Evolutionary conservation across 177 flowering plant genomes (phyloP), one percentile per base, ranked within the genome.

Genomic region (Vitis hybrid): DNA sequence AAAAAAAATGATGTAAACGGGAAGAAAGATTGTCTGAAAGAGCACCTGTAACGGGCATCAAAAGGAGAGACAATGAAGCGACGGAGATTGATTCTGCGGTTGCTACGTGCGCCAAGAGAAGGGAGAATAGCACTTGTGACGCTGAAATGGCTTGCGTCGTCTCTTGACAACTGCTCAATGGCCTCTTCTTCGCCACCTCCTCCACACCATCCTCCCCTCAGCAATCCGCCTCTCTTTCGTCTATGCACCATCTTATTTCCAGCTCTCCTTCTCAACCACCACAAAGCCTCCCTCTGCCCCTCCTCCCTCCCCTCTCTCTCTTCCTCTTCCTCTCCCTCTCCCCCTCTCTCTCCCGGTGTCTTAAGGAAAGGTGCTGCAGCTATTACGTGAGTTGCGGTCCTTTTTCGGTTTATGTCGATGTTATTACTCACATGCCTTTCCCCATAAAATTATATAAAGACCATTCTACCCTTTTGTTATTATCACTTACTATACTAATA

Each of bases 21-120:
- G n/a, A 40, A 11, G 60, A 45, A 18, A 65, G 51, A 18, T 40
- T 40, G 45, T 5, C 7, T 4, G 45, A 40, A 8, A 40, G 45
- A n/a, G 19, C 18, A 87, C 92, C 81, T 81, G 84, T 88, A 88
- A 12, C 75, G 80, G 45, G 72, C 71, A 78, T 88, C 80, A 56
- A 75, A 84, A 8, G 89, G 90, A 6, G 87, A 87, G 62, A 88
- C 13, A 30, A 82, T 75, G 74, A 64, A 83, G 50, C 70, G 76
- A 6, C 79, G 83, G 52, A 87, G 88, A 65, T 77, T 74, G 52
- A 68, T 14, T 1, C 67, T 52, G 52, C 84, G 85, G 17, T 13
- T 60, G 68, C 64, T 72, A 2, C 72, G 74, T 32, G 72, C 88
- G 10, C 92, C 92, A 18, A 88, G 89, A 40, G 89, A 65, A 12